These are phyloP conservation scores for Russula sp. DNA, from an alignment of 768 basidiomycete species.

Conservation along the genomic window DNA sequence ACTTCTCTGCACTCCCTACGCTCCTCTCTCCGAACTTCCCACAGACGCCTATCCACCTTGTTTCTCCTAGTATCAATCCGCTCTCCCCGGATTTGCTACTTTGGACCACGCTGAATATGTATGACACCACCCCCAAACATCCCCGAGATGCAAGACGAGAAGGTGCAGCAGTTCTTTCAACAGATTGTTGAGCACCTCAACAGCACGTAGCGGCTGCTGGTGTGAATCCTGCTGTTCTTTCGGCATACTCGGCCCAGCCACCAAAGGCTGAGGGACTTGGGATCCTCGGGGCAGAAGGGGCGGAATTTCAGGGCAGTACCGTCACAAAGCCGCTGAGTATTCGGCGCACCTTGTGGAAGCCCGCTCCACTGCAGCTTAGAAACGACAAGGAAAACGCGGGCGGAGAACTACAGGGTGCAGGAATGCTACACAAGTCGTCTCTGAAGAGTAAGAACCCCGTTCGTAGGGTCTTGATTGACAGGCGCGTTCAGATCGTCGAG, in stretches of 20 bases:
- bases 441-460: constrained; percentile 29
- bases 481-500: constrained; percentile 49
- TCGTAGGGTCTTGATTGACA: constrained; percentile 23
- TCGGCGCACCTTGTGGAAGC: constrained; percentile 21
- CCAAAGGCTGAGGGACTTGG: constrained; percentile 9
- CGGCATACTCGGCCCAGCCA: neutral
- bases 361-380: constrained; percentile 20
- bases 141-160: constrained; percentile 67
- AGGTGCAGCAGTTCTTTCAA: constrained; percentile 77
- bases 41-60: constrained; percentile 2
- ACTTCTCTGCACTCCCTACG: constrained; percentile 26
- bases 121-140: constrained; percentile 43
- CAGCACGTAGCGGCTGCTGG: constrained; percentile 33
- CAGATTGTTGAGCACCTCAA: constrained; percentile 80
- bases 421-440: constrained; percentile 35
- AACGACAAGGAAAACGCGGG: constrained; percentile 55
- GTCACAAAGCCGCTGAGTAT: constrained; percentile 41
- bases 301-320: constrained; percentile 13
- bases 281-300: constrained; percentile 1
- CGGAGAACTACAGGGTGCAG: neutral
- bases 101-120: constrained; percentile 24
- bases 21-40: constrained; percentile 23
- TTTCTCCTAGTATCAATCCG: constrained; percentile 23
- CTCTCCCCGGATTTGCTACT: constrained; percentile 31
- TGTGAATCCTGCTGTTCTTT: constrained; percentile 1